Evolutionary conservation across 1,139 yeast species (phyloP), one percentile per base, ranked within the genome.

Genomic region (Geotrichum restrictum): DNA sequence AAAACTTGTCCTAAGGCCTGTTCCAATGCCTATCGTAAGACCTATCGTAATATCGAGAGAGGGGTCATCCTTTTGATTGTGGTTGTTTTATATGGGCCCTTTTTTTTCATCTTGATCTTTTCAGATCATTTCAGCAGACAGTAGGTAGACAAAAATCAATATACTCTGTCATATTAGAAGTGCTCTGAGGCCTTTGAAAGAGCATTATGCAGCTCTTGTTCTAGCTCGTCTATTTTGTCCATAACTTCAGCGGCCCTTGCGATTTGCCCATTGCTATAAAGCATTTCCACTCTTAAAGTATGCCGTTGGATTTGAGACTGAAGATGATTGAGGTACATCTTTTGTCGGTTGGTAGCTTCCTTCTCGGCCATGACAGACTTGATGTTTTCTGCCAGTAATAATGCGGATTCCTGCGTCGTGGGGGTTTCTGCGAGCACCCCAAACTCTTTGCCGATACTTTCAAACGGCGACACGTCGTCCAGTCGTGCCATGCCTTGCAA

Each of bases 221-320:
- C 53, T 19, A 51, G 37, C 21, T 46, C 40, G 37, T 51, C 53
- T 34, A 51, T 51, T 19, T 46, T 46, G 22, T 51, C 53, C 50
- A 51, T 45, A 11, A 46, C 37, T 33, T 36, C 32, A 11, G 43
- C 48, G 5, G 50, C 53, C 3, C 53, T 42, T 3, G 24, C 38
- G 40, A 36, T 31, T 42, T 51, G 50, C 2, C 50, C 50, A 16
- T 45, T 51, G 7, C 42, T 46, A 36, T 45, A 51, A 3, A 51
- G 36, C 47, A 51, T 18, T 24, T 45, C 48, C n/a, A 44, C 53
- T n/a, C 53, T 45, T 14, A 37, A 19, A 19, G 48, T 51, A 34
- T 51, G 50, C 14, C 53, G 42, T 31, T 51, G 48, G n/a, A 51
- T 46, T 27, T 51, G 53, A 18, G 45, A 41, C 34, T 46, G 53